Evolutionary conservation across 2,329 filamentous ascomycete species (phyloP).

Genomic region (Remersonia thermophila): DNA sequence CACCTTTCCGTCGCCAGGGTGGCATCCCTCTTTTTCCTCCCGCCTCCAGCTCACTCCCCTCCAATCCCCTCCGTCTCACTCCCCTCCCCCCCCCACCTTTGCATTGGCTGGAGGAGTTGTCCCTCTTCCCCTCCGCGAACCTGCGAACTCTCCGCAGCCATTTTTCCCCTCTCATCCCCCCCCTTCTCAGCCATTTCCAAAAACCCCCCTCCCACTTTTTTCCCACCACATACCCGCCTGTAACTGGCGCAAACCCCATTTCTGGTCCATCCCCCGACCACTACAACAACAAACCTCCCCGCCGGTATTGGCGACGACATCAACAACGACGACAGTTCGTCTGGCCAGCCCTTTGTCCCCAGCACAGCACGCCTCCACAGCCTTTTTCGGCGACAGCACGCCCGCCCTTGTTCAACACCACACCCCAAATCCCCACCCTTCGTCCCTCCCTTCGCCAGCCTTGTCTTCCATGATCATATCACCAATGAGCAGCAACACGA

Average conservation of each 20-base stretch:
- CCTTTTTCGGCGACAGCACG: no score
- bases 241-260: constrained; percentile 15
- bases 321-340: no score
- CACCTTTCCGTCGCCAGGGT: constrained; percentile 7
- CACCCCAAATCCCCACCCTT: constrained; percentile 14
- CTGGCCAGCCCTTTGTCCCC: no score
- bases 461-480: constrained; percentile 42
- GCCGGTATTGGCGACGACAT: no score
- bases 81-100: constrained; percentile 9
- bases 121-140: constrained; percentile 10
- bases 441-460: constrained; percentile 19
- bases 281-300: constrained; percentile 11
- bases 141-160: constrained; percentile 11
- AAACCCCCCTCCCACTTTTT: constrained; percentile 20
- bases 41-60: constrained; percentile 4
- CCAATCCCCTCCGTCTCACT: neutral
- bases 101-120: constrained; percentile 11
- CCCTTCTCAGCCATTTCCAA: constrained; percentile 13
- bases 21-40: no score
- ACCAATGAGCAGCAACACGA: constrained; percentile 40
- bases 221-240: constrained; percentile 12
- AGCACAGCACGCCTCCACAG: no score
- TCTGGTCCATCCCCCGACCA: constrained; percentile 9
- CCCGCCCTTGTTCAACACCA: constrained; percentile 14
- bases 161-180: constrained; percentile 18